Base-by-base conservation (phyloP, 305 asterid species). In the Plantago coronopus region DNA sequence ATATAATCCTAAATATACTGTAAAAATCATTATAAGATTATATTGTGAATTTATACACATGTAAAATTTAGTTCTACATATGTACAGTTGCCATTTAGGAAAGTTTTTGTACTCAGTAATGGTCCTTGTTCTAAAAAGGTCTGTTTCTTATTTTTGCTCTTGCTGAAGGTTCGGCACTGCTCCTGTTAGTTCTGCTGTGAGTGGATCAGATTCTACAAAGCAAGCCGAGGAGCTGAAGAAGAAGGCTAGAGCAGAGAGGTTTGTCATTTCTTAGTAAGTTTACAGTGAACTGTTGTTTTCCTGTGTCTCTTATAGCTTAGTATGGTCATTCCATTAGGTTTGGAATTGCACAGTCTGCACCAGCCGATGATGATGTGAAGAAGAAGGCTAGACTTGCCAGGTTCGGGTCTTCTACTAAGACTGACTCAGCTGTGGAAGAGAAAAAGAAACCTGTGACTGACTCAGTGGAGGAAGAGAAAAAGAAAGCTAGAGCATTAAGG, bases 171-270 rank as follows among this genome's bases (percentile, higher is more conserved):
- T 86, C 66, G 87, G 89, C 57, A 79, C 80, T 48, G 76, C 34
- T 58, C 16, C 83, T 12, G 65, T 79, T 51, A 76, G 37, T 58
- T 13, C 83, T 14, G 67, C 71, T 17, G 56, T 48, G 23, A 66
- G 46, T 47, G 89, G 72, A 48, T 50, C 68, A 61, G 78, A 81
- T 63, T 69, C 89, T 60, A 46, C 70, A 23, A 86, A 79, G 79
- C 65, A 69, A 51, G 57, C 84, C 8, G 95, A 86, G 69, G 89
- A 81, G 66, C 81, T 78, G 74, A 83, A 83, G 73, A 79, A 70
- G 80, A 80, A 78, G 68, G 89, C 95, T 61, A 81, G 91, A 75
- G 89, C 87, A 3, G 95, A 86, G 76, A 86, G 95, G 95, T 86
- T 55, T 60, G 62, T 40, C 48, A 50, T 25, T 60, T 38, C 8